Conservation (phyloP, 2,329 filamentous ascomycete species). For the Sporothrix dimorphospora region DNA sequence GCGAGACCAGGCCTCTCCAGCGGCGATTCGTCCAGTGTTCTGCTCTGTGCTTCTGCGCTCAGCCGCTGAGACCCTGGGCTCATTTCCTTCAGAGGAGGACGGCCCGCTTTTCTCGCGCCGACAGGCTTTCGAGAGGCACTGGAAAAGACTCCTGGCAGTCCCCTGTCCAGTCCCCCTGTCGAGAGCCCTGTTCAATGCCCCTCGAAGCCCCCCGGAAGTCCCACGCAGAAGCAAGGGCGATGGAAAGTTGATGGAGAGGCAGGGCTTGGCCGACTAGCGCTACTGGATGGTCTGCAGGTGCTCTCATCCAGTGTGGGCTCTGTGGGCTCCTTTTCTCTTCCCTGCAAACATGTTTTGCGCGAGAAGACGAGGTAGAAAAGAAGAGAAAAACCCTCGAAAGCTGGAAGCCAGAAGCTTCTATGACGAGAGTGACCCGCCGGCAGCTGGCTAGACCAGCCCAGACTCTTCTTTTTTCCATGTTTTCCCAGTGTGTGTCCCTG, state of each 20-base stretch:
- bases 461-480: background rate
- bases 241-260: background rate
- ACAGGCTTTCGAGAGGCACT: background rate
- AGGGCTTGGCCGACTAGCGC: constrained; percentile 2
- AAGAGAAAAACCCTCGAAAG: background rate
- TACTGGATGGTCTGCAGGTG: constrained; percentile 1
- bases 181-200: background rate
- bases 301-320: background rate
- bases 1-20: background rate
- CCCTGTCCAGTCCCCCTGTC: too few relatives aligned
- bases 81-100: background rate
- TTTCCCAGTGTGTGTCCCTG: background rate
- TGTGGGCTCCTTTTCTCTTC: background rate
- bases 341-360: background rate
- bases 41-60: background rate
- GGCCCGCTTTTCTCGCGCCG: background rate
- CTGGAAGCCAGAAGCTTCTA: background rate
- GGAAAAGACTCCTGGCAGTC: too few relatives aligned
- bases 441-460: background rate
- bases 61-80: constrained; percentile 7
- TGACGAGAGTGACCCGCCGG: constrained; percentile 1
- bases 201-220: background rate
- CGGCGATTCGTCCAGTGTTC: background rate
- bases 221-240: constrained; percentile 1
- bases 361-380: background rate